Base-by-base conservation (phyloP, 768 basidiomycete species). In the Boletellus ananiceps region DNA sequence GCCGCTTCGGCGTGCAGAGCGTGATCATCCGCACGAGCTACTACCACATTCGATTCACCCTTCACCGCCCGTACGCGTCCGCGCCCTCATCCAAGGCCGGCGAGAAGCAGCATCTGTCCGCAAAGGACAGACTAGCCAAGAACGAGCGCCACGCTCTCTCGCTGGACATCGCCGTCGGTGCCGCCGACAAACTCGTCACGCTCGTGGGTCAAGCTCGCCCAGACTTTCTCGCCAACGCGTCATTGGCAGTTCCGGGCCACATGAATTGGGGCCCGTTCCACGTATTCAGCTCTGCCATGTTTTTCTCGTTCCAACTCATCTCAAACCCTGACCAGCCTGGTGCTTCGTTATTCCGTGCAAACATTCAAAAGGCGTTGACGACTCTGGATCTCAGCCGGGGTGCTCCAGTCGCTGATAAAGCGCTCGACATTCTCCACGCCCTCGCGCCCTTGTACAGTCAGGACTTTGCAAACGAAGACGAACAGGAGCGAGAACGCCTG, bases 271-370 rank as follows among this genome's bases (percentile, higher is more conserved):
- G 83, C 4, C 86, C 88, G 0, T 87, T 86, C 70, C 88, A 92
- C 61, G 81, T 84, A 57, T 91, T 91, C 72, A 84, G 84, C 41
- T 87, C 89, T 16, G 86, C 86, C 42, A 89, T 91, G 83, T 91
- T 91, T 70, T 89, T 91, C 77, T 86, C 86, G n/a, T 90, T 90
- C 70, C 88, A 91, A 59, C 77, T 91, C 42, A 84, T 90, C 58
- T 78, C 83, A 32, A 83, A 87, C 58, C 84, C 87, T 44, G 86
- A 86, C 52, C 87, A 88, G 55, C 84, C 85, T 39, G 88, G 85
- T 21, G 86, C 86, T 37, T 79, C 79, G 25, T 73, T 88, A 32
- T 89, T 89, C 70, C 84, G 88, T 16, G 77, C 78, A 31, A 86
- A 83, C 58, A 85, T 92, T 59, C 78, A 77, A 57, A 85, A 83